These are phyloP conservation scores for Cladosporium colombiae DNA, from an alignment of 2,329 filamentous ascomycete genomes.

Conservation along the genomic window DNA sequence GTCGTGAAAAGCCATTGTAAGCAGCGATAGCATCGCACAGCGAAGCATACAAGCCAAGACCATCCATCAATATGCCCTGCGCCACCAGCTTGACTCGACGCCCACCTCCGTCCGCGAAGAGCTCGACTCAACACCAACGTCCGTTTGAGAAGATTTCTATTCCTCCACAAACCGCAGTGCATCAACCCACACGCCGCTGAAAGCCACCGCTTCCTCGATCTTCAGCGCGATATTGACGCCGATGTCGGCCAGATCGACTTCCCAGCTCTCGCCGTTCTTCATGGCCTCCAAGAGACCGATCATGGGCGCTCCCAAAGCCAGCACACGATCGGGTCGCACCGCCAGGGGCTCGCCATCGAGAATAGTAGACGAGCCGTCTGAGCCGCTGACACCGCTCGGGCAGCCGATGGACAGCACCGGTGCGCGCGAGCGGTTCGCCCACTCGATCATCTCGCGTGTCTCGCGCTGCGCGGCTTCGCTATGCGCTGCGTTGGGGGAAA, in stretches of 20 bases:
- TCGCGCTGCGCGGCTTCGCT: conserved; percentile 70
- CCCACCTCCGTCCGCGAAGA: not conserved
- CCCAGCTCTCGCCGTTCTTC: conserved; percentile 67
- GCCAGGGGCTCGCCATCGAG: conserved; percentile 77
- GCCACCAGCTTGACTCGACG: not conserved
- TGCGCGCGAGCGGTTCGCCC: conserved; percentile 85
- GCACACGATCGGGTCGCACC: conserved; percentile 77
- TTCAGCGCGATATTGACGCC: conserved; percentile 84
- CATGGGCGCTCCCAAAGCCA: conserved; percentile 84
- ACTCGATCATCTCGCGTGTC: conserved; percentile 87
- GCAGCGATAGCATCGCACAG: no score
- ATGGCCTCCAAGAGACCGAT: conserved; percentile 79
- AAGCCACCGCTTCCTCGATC: conserved; percentile 81
- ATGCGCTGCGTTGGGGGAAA: conserved; percentile 40
- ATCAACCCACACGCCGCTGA: conserved; percentile 83
- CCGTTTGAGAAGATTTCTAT: not conserved
- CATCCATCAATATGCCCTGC: not conserved
- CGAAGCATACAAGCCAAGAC: not conserved
- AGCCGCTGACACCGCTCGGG: conserved; percentile 83
- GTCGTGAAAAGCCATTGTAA: not conserved
- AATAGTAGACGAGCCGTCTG: conserved; percentile 65
- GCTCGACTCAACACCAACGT: not conserved
- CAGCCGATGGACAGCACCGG: conserved; percentile 86
- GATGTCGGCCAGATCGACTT: conserved; percentile 81
- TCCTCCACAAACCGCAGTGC: conserved; percentile 36